These are phyloP conservation scores for Ophiostoma ulmi DNA, from an alignment of 2,329 filamentous ascomycete species.

Conservation along the genomic window DNA sequence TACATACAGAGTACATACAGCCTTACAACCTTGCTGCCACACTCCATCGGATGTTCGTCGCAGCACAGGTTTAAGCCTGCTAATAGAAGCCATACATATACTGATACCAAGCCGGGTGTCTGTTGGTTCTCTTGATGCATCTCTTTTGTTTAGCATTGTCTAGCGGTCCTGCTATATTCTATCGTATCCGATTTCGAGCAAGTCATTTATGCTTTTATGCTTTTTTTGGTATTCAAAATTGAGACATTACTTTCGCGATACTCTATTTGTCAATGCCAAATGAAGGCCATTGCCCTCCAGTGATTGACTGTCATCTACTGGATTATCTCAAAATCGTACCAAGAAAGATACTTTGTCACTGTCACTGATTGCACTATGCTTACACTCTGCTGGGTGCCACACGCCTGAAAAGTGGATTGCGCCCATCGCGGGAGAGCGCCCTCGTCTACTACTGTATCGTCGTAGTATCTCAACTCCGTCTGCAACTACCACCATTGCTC, in stretches of 20 bases:
- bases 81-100: not conserved
- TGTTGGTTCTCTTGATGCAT: not conserved
- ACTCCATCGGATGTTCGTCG: not conserved
- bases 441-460: slow-evolving; percentile 17
- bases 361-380: not conserved
- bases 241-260: no score
- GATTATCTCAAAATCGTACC: no score
- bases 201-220: no score
- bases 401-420: slow-evolving; percentile 12
- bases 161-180: no score
- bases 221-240: no score
- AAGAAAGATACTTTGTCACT: no score
- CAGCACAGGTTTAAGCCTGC: not conserved
- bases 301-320: no score
- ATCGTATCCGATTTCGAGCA: no score
- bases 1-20: not conserved
- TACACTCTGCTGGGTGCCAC: slow-evolving; percentile 10
- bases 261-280: no score
- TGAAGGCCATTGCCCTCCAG: no score
- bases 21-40: not conserved
- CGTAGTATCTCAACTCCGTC: slow-evolving; percentile 9
- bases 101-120: not conserved
- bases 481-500: not conserved
- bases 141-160: not conserved
- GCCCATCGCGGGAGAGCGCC: slow-evolving; percentile 17